Evolutionary conservation across 2,329 filamentous ascomycete species (phyloP), one percentile per base, ranked within the genome.

Genomic region (Ascochyta fabae): DNA sequence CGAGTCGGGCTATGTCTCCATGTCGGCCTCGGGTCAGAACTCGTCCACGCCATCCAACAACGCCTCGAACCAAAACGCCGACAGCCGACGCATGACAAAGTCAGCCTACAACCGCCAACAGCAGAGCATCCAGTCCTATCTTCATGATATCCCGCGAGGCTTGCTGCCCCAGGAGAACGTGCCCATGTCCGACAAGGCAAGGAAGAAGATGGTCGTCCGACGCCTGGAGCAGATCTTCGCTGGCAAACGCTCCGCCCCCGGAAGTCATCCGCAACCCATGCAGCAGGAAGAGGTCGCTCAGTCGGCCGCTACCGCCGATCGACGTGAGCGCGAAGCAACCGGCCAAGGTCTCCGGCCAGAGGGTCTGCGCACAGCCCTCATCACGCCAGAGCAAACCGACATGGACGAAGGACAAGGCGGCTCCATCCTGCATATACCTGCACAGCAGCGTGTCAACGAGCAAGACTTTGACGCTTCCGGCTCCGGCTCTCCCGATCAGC

Each of bases 201-300:
- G 86, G 77, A 92, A 91, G 78, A 91, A 88, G 69, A 69, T 92
- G 19, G 88, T 94, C 0, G 91, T 94, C 2, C 83, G 86, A 49
- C 84, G 90, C 2, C 74, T 96, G 6, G 91, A 96, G 67, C 89
- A 93, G 60, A 81, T 96, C 1, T 96, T 95, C 59, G 92, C 90
- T 0, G 91, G 91, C 3, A 90, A 88, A 67, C 78, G 68, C 70
- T 80, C 75, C 42, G 70, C 68, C 2, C 64, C 73, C 2, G 78
- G 76, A 9, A 74, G 70, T 19, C 80, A 83, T 50, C 78, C 79
- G 10, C 81, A 82, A 48, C 80, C 78, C 16, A 73, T 80, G n/a
- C 83, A 84, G 63, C 83, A 84, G 61, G 79, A 86, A 68, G 82
- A 85, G 61, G 80, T 86, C 2, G 83, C 84, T 2, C 79, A 82